Evolutionary conservation across 2,329 filamentous ascomycete species (phyloP).

Genomic region (Aureobasidium sp.): DNA sequence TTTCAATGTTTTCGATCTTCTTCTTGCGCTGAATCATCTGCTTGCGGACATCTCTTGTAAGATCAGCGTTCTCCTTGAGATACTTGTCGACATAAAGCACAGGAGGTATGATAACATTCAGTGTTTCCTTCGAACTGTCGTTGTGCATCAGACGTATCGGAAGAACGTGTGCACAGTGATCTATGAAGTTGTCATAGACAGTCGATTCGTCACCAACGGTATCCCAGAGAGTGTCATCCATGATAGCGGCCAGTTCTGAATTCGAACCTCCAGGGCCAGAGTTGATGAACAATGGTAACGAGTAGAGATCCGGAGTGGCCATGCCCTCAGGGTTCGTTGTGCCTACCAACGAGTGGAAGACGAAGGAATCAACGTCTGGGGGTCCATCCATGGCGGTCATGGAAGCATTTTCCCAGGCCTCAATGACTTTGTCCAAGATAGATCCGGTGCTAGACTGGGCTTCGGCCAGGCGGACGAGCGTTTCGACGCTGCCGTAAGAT

Average conservation of each 20-base stretch:
- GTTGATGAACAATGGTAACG: conserved; percentile 12
- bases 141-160: conserved; percentile 41
- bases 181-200: conserved; percentile 30
- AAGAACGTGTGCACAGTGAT: conserved; percentile 48
- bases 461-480: conserved; percentile 38
- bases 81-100: conserved; percentile 56
- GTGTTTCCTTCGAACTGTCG: conserved; percentile 24
- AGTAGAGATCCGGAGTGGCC: conserved; percentile 18
- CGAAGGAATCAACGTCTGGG: conserved; percentile 6
- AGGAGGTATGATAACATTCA: conserved; percentile 47
- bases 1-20: conserved; percentile 28
- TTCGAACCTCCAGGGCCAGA: conserved; percentile 32
- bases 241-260: conserved; percentile 17
- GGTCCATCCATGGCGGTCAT: conserved; percentile 14
- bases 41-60: conserved; percentile 42
- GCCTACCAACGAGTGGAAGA: conserved; percentile 25
- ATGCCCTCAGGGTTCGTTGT: conserved; percentile 22
- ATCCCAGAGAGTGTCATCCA: conserved; percentile 29
- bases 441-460: not conserved
- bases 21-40: conserved; percentile 30
- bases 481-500: conserved; percentile 52
- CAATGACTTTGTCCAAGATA: conserved; percentile 19
- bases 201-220: conserved; percentile 21
- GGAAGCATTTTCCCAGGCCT: conserved; percentile 22
- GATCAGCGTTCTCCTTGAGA: conserved; percentile 43